phyloP scores from a whole-genome alignment of 2,329 filamentous ascomycete genomes.

The Blastomyces gilchristii region DNA sequence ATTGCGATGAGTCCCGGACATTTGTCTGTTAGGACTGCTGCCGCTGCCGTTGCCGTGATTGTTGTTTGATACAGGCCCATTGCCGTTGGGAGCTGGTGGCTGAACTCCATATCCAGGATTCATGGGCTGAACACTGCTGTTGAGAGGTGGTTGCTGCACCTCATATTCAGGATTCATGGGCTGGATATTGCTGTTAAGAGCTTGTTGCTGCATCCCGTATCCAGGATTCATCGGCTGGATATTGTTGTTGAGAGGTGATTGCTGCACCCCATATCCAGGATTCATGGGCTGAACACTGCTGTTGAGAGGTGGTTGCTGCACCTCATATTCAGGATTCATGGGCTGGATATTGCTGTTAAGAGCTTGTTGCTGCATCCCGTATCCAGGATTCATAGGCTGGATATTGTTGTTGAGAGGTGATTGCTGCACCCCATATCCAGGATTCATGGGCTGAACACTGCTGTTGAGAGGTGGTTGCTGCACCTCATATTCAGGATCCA shows the following conservation, averaged over 20 bases:
- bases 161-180: not conserved
- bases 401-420: too few relatives aligned
- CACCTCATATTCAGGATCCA: not conserved
- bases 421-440: too few relatives aligned
- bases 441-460: not conserved
- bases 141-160: not conserved
- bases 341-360: not conserved
- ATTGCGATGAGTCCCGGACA: not conserved
- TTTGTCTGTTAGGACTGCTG: not conserved
- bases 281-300: too few relatives aligned
- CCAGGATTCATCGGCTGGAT: too few relatives aligned
- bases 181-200: not conserved
- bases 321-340: not conserved
- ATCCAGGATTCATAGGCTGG: too few relatives aligned
- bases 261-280: too few relatives aligned
- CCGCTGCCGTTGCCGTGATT: not conserved
- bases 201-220: too few relatives aligned
- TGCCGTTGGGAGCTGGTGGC: not conserved
- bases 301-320: too few relatives aligned
- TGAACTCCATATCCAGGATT: too few relatives aligned
- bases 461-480: not conserved
- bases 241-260: not conserved
- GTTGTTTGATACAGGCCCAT: not conserved
- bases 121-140: not conserved
- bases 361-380: too few relatives aligned